Conservation (phyloP, 108 stramenopile species). For the Nitzschia sp. region DNA sequence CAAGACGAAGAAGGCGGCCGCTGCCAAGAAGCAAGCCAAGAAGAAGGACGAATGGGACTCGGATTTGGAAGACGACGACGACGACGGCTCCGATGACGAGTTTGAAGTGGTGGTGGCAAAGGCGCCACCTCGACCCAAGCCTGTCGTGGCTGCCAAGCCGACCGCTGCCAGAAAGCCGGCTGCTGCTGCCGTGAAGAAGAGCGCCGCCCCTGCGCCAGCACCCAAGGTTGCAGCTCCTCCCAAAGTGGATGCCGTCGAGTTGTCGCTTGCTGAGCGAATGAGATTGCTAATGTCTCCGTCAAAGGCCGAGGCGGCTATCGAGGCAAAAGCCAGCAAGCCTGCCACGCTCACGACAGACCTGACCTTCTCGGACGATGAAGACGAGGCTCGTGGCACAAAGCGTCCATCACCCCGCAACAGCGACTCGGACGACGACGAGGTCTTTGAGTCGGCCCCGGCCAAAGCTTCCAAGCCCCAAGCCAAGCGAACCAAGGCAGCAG, state of each 20-base stretch:
- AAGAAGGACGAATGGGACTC: slow-evolving; percentile 72
- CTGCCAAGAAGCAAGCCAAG: slow-evolving; percentile 42
- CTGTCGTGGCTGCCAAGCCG: neutral
- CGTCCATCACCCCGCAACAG: slow-evolving; percentile 28
- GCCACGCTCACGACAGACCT: neutral
- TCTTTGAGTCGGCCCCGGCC: neutral
- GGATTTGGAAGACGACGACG: slow-evolving; percentile 45
- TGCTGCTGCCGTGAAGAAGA: slow-evolving; percentile 25
- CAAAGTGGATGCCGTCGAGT: slow-evolving; percentile 26
- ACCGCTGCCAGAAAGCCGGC: slow-evolving; percentile 4
- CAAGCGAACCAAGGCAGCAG: slow-evolving; percentile 15
- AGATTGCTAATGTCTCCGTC: slow-evolving; percentile 27
- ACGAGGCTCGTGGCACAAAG: slow-evolving; percentile 10
- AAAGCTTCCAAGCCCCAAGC: slow-evolving; percentile 8
- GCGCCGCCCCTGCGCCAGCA: slow-evolving; percentile 23
- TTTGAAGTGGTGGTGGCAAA: neutral
- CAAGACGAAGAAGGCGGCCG: slow-evolving; percentile 36
- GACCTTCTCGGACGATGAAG: slow-evolving; percentile 1
- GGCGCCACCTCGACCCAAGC: neutral
- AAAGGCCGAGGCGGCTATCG: neutral
- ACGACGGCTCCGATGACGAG: slow-evolving; percentile 4
- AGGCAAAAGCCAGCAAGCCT: neutral
- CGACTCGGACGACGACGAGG: slow-evolving; percentile 7
- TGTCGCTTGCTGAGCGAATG: slow-evolving; percentile 40
- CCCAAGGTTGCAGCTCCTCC: slow-evolving; percentile 30